These are phyloP conservation scores for Saturnispora sanitii DNA, from an alignment of 805 yeast species.

Conservation along the genomic window DNA sequence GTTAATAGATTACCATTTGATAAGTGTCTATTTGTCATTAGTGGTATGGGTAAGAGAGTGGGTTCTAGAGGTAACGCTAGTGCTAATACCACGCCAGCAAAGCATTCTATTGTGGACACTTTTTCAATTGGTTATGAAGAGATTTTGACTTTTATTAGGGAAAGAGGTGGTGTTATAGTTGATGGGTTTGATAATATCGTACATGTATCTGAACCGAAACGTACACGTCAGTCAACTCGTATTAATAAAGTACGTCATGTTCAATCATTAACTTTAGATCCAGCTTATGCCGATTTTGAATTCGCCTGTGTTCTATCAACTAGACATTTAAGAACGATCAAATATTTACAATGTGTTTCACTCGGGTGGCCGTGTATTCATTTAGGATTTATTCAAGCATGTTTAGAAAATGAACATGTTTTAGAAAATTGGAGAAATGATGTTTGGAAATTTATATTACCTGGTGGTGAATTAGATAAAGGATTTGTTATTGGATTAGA, in stretches of 20 bases:
- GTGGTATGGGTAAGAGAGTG: slow-evolving; percentile 6
- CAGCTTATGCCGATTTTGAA: slow-evolving; percentile 17
- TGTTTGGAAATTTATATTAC: slow-evolving; percentile 36
- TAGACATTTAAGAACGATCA: slow-evolving; percentile 53
- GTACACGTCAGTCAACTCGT: too few species aligned
- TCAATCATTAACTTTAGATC: too few species aligned
- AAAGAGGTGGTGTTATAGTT: slow-evolving; percentile 11
- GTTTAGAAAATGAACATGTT: too few species aligned
- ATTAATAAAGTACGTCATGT: too few species aligned
- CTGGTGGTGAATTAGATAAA: slow-evolving; percentile 48
- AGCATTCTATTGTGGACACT: slow-evolving; percentile 2
- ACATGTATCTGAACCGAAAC: neutral
- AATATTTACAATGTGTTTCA: slow-evolving; percentile 68
- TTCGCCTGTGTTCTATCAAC: slow-evolving; percentile 64
- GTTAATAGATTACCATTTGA: slow-evolving; percentile 4
- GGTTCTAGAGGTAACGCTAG: slow-evolving; percentile 6
- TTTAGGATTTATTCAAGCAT: slow-evolving; percentile 43
- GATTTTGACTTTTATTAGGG: slow-evolving; percentile 6
- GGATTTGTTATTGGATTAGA: slow-evolving; percentile 31
- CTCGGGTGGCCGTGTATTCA: slow-evolving; percentile 82
- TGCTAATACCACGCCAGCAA: slow-evolving; percentile 1
- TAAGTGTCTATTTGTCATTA: slow-evolving; percentile 12
- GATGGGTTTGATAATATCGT: slow-evolving; percentile 10
- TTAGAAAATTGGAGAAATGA: slow-evolving; percentile 4
- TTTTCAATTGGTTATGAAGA: neutral